A percentile compares a stretch with the other conserved stretches of the same genome.
Evolutionary conservation across 192 early-diverging fungal genomes (phyloP).

Genomic region (Umbelopsis isabellina): DNA sequence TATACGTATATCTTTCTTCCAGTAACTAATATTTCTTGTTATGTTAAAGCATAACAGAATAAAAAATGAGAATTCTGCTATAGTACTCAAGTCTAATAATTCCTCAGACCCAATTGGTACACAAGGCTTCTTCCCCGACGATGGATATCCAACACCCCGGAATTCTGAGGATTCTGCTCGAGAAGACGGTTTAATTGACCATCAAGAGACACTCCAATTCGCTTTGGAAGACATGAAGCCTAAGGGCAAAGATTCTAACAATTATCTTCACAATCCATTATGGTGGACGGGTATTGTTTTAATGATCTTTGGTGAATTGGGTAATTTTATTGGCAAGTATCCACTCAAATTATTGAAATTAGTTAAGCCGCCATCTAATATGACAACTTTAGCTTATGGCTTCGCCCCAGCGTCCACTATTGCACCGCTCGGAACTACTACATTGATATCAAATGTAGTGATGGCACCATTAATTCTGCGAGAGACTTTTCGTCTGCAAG

Average conservation of each 20-base stretch:
- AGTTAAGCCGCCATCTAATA: not conserved
- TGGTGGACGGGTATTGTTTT: constrained; percentile 71
- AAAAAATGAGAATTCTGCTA: constrained; percentile 18
- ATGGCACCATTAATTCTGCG: constrained; percentile 65
- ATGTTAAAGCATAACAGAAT: constrained; percentile 28
- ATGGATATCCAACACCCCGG: constrained; percentile 45
- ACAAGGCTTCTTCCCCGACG: constrained; percentile 40
- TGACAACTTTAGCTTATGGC: constrained; percentile 62
- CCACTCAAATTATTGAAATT: not conserved
- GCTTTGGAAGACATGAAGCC: not conserved
- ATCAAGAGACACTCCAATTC: not conserved
- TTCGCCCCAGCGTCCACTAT: constrained; percentile 72
- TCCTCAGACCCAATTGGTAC: constrained; percentile 20
- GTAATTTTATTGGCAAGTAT: constrained; percentile 42
- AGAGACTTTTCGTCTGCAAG: constrained; percentile 58
- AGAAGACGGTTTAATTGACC: not conserved
- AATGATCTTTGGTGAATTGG: constrained; percentile 60
- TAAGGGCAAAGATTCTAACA: not conserved
- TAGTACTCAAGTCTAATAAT: constrained; percentile 1
- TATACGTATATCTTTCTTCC: not conserved
- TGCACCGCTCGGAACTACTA: constrained; percentile 70
- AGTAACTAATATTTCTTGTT: not conserved
- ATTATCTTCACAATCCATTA: constrained; percentile 37
- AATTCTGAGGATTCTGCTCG: constrained; percentile 30
- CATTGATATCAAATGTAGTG: constrained; percentile 68